Evolutionary conservation across 352 stramenopile genomes (phyloP).

Genomic region (Phytopythium vexans): DNA sequence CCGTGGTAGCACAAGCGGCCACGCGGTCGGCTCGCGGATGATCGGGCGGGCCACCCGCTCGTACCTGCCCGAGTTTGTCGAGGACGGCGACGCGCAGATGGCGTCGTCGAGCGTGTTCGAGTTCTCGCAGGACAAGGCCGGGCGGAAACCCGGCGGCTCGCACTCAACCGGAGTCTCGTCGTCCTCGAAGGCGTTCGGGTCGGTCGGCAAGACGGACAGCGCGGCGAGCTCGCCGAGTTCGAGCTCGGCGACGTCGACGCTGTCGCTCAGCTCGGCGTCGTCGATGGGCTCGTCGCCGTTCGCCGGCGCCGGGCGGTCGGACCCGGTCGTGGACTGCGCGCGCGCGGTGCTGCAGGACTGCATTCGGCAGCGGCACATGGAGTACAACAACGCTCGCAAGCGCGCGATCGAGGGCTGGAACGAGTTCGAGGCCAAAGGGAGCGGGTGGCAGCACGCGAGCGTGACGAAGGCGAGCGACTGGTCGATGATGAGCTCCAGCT

Average conservation of each 20-base stretch:
- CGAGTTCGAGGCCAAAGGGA: constrained; percentile 31
- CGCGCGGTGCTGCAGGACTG: constrained; percentile 70
- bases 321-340: constrained; percentile 60
- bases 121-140: background rate
- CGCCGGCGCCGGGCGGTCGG: constrained; percentile 4
- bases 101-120: background rate
- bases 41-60: constrained; percentile 4
- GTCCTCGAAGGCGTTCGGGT: too few relatives aligned
- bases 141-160: background rate
- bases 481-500: constrained; percentile 38
- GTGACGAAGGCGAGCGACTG: constrained; percentile 41
- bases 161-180: background rate
- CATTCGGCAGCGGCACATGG: constrained; percentile 53
- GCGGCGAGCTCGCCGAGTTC: constrained; percentile 10
- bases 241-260: constrained; percentile 36
- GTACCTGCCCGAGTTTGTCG: constrained; percentile 4
- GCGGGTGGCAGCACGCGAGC: constrained; percentile 23
- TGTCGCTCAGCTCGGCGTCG: constrained; percentile 35
- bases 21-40: background rate
- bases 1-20: constrained; percentile 10
- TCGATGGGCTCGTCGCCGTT: constrained; percentile 34
- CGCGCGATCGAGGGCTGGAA: constrained; percentile 57
- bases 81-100: constrained; percentile 23
- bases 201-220: too few relatives aligned
- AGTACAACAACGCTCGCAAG: constrained; percentile 58